A percentile compares a stretch with the other conserved stretches of the same genome.
Conservation (phyloP, 768 basidiomycete genomes). For the Lentinula raphanica region DNA sequence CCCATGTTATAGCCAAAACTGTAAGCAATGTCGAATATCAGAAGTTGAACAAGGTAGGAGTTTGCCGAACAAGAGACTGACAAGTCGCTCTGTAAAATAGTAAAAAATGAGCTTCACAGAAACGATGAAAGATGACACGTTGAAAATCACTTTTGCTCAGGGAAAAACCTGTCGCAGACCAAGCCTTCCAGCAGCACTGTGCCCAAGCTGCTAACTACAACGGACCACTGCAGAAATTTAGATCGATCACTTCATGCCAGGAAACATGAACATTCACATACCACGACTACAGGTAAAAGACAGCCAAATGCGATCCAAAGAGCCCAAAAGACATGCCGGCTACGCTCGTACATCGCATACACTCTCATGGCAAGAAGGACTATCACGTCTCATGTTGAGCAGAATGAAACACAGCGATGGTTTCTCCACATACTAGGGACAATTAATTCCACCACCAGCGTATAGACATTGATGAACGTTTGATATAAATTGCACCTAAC, state of each 20-base stretch:
- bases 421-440: background rate
- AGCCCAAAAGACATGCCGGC: background rate
- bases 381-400: background rate
- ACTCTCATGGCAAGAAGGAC: background rate
- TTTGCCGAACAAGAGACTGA: background rate
- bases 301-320: background rate
- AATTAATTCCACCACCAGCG: background rate
- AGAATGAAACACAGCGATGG: background rate
- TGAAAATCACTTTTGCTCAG: background rate
- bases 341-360: background rate
- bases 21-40: background rate
- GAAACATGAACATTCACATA: background rate
- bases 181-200: background rate
- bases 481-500: too few relatives aligned
- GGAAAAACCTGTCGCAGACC: background rate
- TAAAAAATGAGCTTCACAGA: background rate
- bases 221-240: background rate
- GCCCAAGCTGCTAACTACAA: background rate
- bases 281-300: background rate
- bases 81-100: background rate
- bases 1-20: constrained; percentile 2
- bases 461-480: too few relatives aligned
- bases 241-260: background rate
- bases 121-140: background rate
- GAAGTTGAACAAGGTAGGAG: too few relatives aligned